phyloP scores from a whole-genome alignment of 495 filamentous ascomycete genomes.

The Trichoderma erinaceum region DNA sequence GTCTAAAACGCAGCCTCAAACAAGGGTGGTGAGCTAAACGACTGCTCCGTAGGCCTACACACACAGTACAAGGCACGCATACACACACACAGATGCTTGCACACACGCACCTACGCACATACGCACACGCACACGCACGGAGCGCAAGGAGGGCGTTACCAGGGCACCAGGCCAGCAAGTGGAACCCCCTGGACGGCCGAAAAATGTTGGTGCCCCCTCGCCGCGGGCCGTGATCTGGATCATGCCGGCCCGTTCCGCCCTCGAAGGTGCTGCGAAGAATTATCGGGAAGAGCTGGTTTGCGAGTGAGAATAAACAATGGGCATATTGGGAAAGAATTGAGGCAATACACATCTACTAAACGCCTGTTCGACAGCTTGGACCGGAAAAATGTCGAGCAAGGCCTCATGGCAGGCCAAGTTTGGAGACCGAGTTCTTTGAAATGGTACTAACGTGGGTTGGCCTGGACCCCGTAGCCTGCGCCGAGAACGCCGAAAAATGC shows the following conservation, averaged over 20 bases:
- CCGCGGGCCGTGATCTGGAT: constrained; percentile 11
- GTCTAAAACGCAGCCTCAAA: background rate
- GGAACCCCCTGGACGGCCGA: constrained; percentile 5
- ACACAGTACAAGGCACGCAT: background rate
- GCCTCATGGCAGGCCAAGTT: background rate
- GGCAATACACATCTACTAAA: background rate
- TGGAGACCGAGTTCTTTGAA: background rate
- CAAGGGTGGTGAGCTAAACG: background rate
- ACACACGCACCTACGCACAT: background rate
- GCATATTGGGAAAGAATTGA: background rate
- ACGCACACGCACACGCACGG: background rate
- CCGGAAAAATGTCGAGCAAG: background rate
- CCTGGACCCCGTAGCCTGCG: background rate
- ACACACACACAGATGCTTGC: background rate
- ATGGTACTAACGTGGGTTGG: background rate
- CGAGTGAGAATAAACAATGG: background rate
- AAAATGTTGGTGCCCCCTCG: constrained; percentile 4
- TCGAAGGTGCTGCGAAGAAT: background rate
- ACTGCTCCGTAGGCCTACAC: background rate
- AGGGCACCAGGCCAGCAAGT: background rate
- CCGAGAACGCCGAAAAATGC: background rate
- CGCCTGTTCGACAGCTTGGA: too few relatives aligned
- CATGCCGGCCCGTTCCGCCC: constrained; percentile 7
- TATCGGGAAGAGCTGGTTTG: background rate
- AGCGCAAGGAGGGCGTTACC: background rate